Base-by-base conservation (phyloP, 164 flowering plant species). In the Chimonanthus salicifolius region DNA sequence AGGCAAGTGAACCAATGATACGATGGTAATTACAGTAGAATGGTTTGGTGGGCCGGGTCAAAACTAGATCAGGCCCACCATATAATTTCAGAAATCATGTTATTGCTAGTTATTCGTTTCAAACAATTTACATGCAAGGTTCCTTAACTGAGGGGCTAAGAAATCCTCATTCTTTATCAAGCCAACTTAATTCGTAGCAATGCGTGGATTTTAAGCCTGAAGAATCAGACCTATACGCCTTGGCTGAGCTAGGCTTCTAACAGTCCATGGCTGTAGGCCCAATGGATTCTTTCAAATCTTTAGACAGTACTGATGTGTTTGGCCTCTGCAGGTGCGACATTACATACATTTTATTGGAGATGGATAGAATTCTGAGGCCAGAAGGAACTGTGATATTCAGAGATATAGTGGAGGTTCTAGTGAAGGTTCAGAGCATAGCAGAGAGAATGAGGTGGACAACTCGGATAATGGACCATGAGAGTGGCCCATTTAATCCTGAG, bases 331-430 rank as follows among this genome's bases (percentile, higher is more conserved):
- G 99, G 93, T 96, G 99, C 58, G 91, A 96, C 78, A 89, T 94
- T 8, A 84, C 88, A 10, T 58, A 85, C 83, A 91, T 92, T 76
- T 83, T 94, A 43, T 80, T 96, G 71, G 99, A 96, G 91, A 91
- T 96, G 97, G 99, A 96, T 76, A 82, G 99, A 79, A 87, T 96
- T 69, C 75, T 96, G 79, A 85, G 99, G 81, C 99, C 99, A 16
- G 98, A 94, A 82, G 99, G 99, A 46, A 82, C 97, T 10, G 98
- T 88, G 6, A 82, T 94, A 78, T 88, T 96, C 83, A 88, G 99
- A 74, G 99, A 94, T 72, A 82, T 82, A 4, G 96, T 91, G 46
- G 99, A 94, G 64, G 84, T 88, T 11, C 87, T 96, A 6, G 90
- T 88, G 73, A 94, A 94, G 90, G 81, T 94, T n/a, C 85, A 91